Evolutionary conservation across 2,329 filamentous ascomycete genomes (phyloP).

Genomic region (Cladorrhinum sp.): DNA sequence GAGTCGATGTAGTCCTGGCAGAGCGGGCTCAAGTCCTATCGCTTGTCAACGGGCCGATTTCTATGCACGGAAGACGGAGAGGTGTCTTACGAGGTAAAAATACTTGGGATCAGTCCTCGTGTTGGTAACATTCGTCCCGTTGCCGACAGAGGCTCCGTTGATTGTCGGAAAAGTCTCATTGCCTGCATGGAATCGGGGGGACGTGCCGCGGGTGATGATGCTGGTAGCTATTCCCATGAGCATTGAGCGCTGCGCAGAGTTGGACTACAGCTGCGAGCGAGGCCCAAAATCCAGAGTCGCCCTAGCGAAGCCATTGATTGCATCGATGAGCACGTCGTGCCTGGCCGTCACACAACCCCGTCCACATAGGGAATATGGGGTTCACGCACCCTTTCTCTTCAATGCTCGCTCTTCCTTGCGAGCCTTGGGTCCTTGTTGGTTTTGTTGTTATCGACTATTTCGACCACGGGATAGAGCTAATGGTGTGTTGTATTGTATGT

Average conservation of each 20-base stretch:
- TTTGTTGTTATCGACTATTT: too few relatives aligned
- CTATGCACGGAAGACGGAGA: not conserved
- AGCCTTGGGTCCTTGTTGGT: too few relatives aligned
- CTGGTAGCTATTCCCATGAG: not conserved
- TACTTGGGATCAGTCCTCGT: slow-evolving; percentile 1
- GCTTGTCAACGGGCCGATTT: not conserved
- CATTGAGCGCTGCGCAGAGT: slow-evolving; percentile 1
- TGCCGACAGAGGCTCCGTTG: slow-evolving; percentile 3
- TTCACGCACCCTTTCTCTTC: too few relatives aligned
- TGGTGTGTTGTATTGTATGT: too few relatives aligned
- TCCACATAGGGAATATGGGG: too few relatives aligned
- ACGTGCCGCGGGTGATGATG: too few relatives aligned
- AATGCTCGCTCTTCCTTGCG: too few relatives aligned
- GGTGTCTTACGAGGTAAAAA: slow-evolving; percentile 6
- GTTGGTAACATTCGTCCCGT: slow-evolving; percentile 3
- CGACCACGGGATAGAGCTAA: too few relatives aligned
- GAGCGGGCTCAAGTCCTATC: slow-evolving; percentile 1
- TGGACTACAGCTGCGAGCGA: slow-evolving; percentile 3
- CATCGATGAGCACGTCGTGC: not conserved
- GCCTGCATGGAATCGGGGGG: too few relatives aligned
- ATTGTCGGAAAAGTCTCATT: slow-evolving; percentile 2
- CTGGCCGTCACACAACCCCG: too few relatives aligned
- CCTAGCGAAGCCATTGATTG: not conserved
- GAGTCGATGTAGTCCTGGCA: slow-evolving; percentile 8
- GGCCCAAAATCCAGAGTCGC: not conserved